These are phyloP conservation scores for Gossypium rotundifolium DNA, from an alignment of 345 rosid genomes.

Conservation along the genomic window DNA sequence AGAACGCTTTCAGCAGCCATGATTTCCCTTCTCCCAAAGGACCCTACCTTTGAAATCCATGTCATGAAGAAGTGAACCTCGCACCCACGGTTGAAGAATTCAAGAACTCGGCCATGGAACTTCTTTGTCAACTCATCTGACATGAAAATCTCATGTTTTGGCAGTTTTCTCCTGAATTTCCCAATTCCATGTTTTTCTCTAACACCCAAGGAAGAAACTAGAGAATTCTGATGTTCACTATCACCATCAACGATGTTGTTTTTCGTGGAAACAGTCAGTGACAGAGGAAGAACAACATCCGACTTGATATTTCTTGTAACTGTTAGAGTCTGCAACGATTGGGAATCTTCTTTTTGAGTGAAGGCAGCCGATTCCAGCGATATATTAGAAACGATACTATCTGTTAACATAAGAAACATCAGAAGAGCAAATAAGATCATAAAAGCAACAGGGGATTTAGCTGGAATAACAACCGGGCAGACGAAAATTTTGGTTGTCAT, in stretches of 20 bases:
- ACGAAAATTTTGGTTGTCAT: constrained; percentile 15
- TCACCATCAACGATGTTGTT: neutral
- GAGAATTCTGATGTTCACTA: constrained; percentile 9
- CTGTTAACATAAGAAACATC: constrained; percentile 36
- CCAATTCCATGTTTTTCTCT: constrained; percentile 40
- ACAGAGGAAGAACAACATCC: neutral
- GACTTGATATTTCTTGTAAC: neutral
- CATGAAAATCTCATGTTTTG: constrained; percentile 40
- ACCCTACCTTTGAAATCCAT: constrained; percentile 61
- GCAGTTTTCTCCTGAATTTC: constrained; percentile 43
- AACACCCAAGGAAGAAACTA: constrained; percentile 39
- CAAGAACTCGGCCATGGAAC: constrained; percentile 45
- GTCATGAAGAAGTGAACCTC: constrained; percentile 68
- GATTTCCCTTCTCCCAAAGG: constrained; percentile 49
- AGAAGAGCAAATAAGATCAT: constrained; percentile 26
- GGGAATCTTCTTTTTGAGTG: neutral
- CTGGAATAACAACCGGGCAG: constrained; percentile 14
- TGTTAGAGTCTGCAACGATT: neutral
- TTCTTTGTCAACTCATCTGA: constrained; percentile 36
- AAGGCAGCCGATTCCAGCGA: constrained; percentile 8
- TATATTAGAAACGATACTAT: constrained; percentile 20
- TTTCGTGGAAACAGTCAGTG: neutral
- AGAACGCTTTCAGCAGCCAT: constrained; percentile 59
- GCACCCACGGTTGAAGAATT: constrained; percentile 46
- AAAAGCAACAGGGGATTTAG: constrained; percentile 18